These are phyloP conservation scores for Saccharomyces hybrid DNA, from an alignment of 1,139 yeast genomes.

Conservation along the genomic window DNA sequence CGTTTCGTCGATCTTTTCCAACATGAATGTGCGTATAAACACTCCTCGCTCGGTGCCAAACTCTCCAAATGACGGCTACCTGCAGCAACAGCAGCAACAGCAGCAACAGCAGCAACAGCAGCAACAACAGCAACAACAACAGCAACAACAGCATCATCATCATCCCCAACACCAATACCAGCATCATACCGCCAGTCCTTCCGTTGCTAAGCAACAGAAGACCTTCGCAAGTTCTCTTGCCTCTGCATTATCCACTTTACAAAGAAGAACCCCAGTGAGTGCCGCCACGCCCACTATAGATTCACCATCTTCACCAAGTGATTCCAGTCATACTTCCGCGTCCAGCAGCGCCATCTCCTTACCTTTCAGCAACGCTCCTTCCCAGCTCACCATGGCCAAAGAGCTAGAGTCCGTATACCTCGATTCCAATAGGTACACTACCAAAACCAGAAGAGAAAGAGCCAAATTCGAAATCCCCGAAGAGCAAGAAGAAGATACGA, in stretches of 20 bases:
- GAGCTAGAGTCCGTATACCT: neutral
- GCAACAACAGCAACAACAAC: too few relatives aligned
- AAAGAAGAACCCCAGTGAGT: neutral
- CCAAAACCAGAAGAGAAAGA: constrained; percentile 6
- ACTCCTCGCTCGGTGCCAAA: neutral
- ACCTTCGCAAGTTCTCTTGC: neutral
- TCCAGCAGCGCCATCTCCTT: neutral
- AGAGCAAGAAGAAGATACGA: constrained; percentile 9
- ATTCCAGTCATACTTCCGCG: neutral
- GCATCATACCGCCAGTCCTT: neutral
- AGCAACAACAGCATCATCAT: too few relatives aligned
- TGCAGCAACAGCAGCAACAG: neutral
- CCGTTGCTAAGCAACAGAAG: neutral
- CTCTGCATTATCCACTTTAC: neutral
- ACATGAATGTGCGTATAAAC: neutral
- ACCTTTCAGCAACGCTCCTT: neutral
- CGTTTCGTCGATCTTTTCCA: neutral
- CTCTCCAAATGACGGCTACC: neutral
- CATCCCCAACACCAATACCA: neutral
- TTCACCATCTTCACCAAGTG: constrained; percentile 1
- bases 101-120: neutral
- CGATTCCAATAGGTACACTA: constrained; percentile 2
- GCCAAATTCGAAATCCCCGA: constrained; percentile 13
- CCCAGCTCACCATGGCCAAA: neutral
- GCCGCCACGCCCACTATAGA: neutral